Evolutionary conservation across 208 protist genomes (phyloP).

Genomic region (Wallacemonas sp.): DNA sequence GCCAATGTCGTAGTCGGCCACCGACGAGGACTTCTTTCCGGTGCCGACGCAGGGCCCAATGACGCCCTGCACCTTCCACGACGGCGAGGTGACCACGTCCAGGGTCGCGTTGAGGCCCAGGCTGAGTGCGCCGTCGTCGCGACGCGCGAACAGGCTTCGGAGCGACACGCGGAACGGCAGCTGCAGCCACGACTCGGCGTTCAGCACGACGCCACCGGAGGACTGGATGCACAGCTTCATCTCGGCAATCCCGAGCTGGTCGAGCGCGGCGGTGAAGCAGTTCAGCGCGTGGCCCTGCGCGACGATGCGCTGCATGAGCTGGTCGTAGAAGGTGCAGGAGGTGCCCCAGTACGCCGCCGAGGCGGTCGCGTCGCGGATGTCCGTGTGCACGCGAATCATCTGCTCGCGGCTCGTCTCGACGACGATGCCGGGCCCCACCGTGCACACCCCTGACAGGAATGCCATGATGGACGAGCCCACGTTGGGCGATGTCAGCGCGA

Average conservation of each 20-base stretch:
- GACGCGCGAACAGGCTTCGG: slow-evolving; percentile 86
- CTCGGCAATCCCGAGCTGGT: slow-evolving; percentile 97
- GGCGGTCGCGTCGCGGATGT: slow-evolving; percentile 92
- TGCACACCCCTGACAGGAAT: slow-evolving; percentile 97
- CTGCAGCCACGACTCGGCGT: slow-evolving; percentile 97
- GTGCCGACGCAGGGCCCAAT: slow-evolving; percentile 93
- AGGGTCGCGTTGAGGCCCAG: slow-evolving; percentile 96
- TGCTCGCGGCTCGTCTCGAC: slow-evolving; percentile 92
- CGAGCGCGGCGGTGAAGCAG: slow-evolving; percentile 96
- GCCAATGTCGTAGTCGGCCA: slow-evolving; percentile 93
- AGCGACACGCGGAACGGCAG: slow-evolving; percentile 96
- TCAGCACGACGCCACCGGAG: slow-evolving; percentile 95
- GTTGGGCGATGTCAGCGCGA: slow-evolving; percentile 89
- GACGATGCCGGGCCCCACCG: slow-evolving; percentile 94
- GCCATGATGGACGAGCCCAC: slow-evolving; percentile 95
- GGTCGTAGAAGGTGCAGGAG: slow-evolving; percentile 93
- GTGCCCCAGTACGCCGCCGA: slow-evolving; percentile 76
- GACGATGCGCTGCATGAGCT: slow-evolving; percentile 94
- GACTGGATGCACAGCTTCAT: slow-evolving; percentile 94
- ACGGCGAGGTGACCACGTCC: slow-evolving; percentile 95
- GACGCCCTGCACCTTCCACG: slow-evolving; percentile 96
- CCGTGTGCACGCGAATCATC: slow-evolving; percentile 96
- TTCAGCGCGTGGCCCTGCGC: slow-evolving; percentile 95
- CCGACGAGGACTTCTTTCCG: slow-evolving; percentile 90
- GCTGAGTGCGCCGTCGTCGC: slow-evolving; percentile 77